Base-by-base conservation (phyloP, 2,329 filamentous ascomycete genomes). In the Colletotrichum sp. region DNA sequence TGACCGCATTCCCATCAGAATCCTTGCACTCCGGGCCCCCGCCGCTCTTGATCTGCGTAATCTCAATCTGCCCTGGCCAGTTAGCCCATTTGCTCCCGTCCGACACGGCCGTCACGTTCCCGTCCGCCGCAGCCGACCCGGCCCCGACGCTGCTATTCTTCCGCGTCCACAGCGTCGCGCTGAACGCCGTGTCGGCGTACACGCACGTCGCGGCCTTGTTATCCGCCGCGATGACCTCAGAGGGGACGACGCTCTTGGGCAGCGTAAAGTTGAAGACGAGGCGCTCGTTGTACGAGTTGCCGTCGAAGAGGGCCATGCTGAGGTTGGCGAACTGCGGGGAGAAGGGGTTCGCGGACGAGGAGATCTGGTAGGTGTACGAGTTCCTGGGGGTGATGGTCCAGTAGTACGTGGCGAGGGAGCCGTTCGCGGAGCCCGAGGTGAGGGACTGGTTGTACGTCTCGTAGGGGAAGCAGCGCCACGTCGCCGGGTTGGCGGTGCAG, bases 401-500 rank as follows among this genome's bases (percentile, higher is more conserved):
- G 80, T 90, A 87, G 82, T 94, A 93, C 8, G 87, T 89, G 0
- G 89, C 86, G 66, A 94, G 92, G 6, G 87, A 81, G 5, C 84
- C 83, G 24, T 85, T 84, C 14, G 83, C 38, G 8, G 85, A 81
- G 12, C 81, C 79, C 16, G 85, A 82, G 18, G 83, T 78, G 62
- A 84, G 82, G 12, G 69, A 48, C 24, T 75, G 34, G 12, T 73
- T 36, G 82, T 90, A 92, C 34, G 86, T 86, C 4, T 83, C 84
- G 79, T 89, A 90, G 2, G 92, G 91, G 75, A 88, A 90, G 85
- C 93, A 94, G 70, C 86, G 86, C 91, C 92, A 94, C 2, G 91
- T 91, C 6, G 86, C 83, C 0, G 89, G 77, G 78, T 90, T 88
- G 16, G 89, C 87, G 1, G 91, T 92, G 82, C 93, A 94, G 64